A percentile compares a stretch with the other conserved stretches of the same genome.
Conservation (phyloP, 2,329 filamentous ascomycete genomes). For the Cladosporium sphaerospermum region DNA sequence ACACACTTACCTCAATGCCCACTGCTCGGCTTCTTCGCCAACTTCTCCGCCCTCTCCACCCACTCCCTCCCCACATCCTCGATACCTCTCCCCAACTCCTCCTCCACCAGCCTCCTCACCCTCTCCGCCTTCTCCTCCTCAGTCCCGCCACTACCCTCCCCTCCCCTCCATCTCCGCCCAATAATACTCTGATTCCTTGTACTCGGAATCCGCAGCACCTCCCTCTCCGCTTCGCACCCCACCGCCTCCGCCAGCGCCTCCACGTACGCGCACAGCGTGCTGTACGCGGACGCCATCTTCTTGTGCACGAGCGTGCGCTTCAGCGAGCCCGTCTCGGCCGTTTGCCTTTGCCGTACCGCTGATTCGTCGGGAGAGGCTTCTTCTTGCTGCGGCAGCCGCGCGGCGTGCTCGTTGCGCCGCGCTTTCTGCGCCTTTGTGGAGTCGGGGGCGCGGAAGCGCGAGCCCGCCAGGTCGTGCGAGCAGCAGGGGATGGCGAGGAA, state of each 20-base stretch:
- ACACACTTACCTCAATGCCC: constrained; percentile 31
- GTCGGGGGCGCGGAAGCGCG: constrained; percentile 57
- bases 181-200: constrained; percentile 80
- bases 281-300: constrained; percentile 63
- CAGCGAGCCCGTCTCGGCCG: constrained; percentile 31
- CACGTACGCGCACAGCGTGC: constrained; percentile 75
- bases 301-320: constrained; percentile 24
- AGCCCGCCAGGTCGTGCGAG: constrained; percentile 77
- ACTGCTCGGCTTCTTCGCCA: constrained; percentile 42
- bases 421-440: constrained; percentile 13
- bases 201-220: constrained; percentile 84
- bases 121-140: constrained; percentile 55
- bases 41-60: constrained; percentile 45
- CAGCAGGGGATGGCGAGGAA: constrained; percentile 96
- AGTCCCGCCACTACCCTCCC: too few relatives aligned
- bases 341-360: constrained; percentile 15
- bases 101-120: constrained; percentile 56
- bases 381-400: constrained; percentile 20
- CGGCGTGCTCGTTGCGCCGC: constrained; percentile 2
- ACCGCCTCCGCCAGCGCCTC: constrained; percentile 62
- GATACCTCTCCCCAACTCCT: constrained; percentile 44
- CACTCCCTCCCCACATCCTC: constrained; percentile 42
- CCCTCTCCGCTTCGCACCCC: constrained; percentile 71
- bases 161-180: constrained; percentile 47
- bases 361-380: not conserved